These are phyloP conservation scores for Adansonia rubrostipa DNA, from an alignment of 441 rosid genomes.

Conservation along the genomic window DNA sequence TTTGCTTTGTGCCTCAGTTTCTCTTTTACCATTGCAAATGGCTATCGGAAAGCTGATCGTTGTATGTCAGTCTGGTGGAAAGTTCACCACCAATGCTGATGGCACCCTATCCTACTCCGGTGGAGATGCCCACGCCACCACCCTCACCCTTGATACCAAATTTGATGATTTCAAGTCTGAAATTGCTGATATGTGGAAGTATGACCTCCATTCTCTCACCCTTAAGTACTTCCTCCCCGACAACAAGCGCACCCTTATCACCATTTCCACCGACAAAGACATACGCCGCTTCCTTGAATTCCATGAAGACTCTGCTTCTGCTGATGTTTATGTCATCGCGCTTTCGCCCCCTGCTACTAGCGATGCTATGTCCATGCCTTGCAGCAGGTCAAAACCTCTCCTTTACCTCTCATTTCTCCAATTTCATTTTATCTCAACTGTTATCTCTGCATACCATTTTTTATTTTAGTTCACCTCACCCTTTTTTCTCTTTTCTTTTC, in stretches of 20 bases:
- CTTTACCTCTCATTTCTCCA: background rate
- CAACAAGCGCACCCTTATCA: conserved; percentile 69
- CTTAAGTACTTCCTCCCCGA: conserved; percentile 76
- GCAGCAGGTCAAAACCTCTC: conserved; percentile 52
- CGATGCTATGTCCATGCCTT: conserved; percentile 63
- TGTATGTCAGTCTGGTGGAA: conserved; percentile 57
- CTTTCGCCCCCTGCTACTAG: conserved; percentile 59
- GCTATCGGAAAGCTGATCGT: conserved; percentile 41
- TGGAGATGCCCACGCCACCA: conserved; percentile 58
- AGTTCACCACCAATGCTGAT: conserved; percentile 42
- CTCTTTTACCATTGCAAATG: background rate
- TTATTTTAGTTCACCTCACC: background rate
- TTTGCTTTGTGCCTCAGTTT: background rate
- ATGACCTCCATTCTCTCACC: conserved; percentile 32
- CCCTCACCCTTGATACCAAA: conserved; percentile 36
- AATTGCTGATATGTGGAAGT: conserved; percentile 54
- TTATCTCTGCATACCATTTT: conserved; percentile 15
- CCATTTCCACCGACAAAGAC: conserved; percentile 80
- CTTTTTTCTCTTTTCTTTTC: too few species aligned
- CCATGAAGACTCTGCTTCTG: conserved; percentile 55
- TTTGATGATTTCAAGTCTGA: conserved; percentile 47
- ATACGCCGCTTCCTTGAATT: conserved; percentile 75
- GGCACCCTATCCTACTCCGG: conserved; percentile 47
- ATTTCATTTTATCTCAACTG: background rate
- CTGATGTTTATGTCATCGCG: conserved; percentile 59